Evolutionary conservation across 768 basidiomycete genomes (phyloP).

Genomic region (Kwoniella bestiolae): DNA sequence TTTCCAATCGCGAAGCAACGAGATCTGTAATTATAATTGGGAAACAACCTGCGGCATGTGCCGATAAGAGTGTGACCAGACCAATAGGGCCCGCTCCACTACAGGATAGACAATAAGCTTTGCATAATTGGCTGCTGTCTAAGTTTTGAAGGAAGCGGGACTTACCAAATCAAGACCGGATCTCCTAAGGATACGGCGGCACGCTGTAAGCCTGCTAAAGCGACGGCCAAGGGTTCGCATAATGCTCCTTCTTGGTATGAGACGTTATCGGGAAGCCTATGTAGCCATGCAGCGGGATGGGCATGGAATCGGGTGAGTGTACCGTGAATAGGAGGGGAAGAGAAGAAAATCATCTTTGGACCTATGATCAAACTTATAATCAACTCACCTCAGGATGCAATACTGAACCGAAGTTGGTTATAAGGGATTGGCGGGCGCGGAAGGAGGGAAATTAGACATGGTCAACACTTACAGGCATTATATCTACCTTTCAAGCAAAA

Average conservation of each 20-base stretch:
- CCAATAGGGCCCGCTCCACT: conserved; percentile 61
- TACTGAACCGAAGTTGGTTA: too few species aligned
- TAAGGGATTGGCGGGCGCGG: background rate
- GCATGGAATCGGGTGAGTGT: conserved; percentile 55
- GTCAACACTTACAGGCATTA: conserved; percentile 57
- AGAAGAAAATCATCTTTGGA: conserved; percentile 59
- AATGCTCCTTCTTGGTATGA: conserved; percentile 59
- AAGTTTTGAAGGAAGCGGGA: background rate
- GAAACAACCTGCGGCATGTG: conserved; percentile 58
- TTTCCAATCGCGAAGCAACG: conserved; percentile 56
- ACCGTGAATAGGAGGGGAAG: conserved; percentile 59
- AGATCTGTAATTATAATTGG: conserved; percentile 61
- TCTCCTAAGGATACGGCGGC: conserved; percentile 57
- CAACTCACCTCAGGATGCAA: too few species aligned
- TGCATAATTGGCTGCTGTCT: too few species aligned
- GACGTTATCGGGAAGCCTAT: conserved; percentile 58
- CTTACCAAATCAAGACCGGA: conserved; percentile 58
- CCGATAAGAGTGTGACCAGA: conserved; percentile 58
- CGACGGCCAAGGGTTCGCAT: conserved; percentile 59
- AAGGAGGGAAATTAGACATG: background rate
- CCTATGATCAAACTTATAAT: conserved; percentile 27
- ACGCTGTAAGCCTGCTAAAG: conserved; percentile 59
- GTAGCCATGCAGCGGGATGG: conserved; percentile 58
- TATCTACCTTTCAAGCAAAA: conserved; percentile 58
- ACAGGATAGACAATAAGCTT: background rate